Evolutionary conservation across 257 asterid genomes (phyloP).

Genomic region (Plantago major): DNA sequence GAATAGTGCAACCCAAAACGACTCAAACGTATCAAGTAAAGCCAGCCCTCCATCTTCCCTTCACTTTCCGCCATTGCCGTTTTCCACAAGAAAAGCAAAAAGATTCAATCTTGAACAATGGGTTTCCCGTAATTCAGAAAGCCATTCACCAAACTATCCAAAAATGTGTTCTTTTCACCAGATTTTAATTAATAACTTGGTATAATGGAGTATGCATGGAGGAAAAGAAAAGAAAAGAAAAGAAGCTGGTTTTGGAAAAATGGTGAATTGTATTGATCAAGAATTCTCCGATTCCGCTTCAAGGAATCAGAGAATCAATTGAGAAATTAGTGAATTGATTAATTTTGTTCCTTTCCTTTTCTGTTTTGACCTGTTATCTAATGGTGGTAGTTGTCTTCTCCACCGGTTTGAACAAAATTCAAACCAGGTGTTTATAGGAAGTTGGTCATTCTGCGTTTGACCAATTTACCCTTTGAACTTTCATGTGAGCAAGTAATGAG

Average conservation of each 20-base stretch:
- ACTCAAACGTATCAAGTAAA: constrained; percentile 63
- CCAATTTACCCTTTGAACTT: constrained; percentile 25
- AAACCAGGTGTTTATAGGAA: constrained; percentile 24
- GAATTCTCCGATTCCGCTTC: constrained; percentile 68
- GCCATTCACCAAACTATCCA: constrained; percentile 25
- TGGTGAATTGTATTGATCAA: not conserved
- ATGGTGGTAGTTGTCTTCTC: constrained; percentile 27
- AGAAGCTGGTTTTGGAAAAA: constrained; percentile 11
- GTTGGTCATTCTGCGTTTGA: constrained; percentile 22
- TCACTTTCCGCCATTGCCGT: constrained; percentile 46
- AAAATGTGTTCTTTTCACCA: constrained; percentile 18
- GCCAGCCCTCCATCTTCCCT: constrained; percentile 88
- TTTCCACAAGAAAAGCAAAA: constrained; percentile 18
- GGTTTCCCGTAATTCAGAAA: constrained; percentile 15
- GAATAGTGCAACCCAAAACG: constrained; percentile 80
- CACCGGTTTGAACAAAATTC: constrained; percentile 25
- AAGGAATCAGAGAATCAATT: constrained; percentile 74
- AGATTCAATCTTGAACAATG: constrained; percentile 24
- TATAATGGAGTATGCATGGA: constrained; percentile 7
- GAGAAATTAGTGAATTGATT: constrained; percentile 20
- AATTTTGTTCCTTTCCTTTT: not conserved
- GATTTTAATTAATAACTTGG: not conserved
- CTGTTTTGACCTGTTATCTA: not conserved
- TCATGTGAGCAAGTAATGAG: too few relatives aligned
- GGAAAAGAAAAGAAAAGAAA: constrained; percentile 24